These are phyloP conservation scores for Lactifluus pinguis DNA, from an alignment of 768 basidiomycete genomes.

Conservation along the genomic window DNA sequence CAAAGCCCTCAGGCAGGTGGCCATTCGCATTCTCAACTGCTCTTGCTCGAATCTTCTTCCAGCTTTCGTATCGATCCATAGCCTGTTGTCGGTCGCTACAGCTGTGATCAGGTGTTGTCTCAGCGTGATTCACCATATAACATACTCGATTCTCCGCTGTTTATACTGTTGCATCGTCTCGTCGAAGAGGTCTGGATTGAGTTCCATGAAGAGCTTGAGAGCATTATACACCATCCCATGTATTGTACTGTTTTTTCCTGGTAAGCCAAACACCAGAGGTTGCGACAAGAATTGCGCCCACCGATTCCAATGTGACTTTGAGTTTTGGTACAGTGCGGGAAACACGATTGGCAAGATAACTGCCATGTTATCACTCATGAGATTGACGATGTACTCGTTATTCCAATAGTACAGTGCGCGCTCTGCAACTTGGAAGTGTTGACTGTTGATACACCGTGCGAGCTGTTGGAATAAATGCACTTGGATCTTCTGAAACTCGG, in stretches of 20 bases:
- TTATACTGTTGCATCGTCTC: conserved; percentile 91
- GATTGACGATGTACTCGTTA: conserved; percentile 98
- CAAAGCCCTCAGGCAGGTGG: conserved; percentile 61
- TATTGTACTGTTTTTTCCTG: conserved; percentile 62
- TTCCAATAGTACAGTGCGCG: conserved; percentile 97
- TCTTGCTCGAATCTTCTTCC: conserved; percentile 75
- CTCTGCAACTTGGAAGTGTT: conserved; percentile 99
- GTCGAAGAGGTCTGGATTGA: conserved; percentile 94
- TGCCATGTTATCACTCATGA: conserved; percentile 94
- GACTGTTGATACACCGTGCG: conserved; percentile 94
- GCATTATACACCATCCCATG: conserved; percentile 99
- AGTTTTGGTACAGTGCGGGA: conserved; percentile 91
- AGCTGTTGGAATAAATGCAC: conserved; percentile 88
- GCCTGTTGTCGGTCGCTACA: conserved; percentile 82
- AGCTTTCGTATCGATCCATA: conserved; percentile 76
- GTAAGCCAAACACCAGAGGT: neutral
- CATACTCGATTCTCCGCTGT: conserved; percentile 70
- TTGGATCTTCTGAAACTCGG: conserved; percentile 95
- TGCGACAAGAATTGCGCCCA: conserved; percentile 31
- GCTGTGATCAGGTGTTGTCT: neutral
- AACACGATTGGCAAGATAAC: conserved; percentile 93
- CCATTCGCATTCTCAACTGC: conserved; percentile 66
- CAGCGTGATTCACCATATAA: neutral
- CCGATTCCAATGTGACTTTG: conserved; percentile 98
- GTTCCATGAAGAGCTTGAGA: conserved; percentile 97